Base-by-base conservation (phyloP, 805 yeast species). In the Zygoascus tannicola region DNA sequence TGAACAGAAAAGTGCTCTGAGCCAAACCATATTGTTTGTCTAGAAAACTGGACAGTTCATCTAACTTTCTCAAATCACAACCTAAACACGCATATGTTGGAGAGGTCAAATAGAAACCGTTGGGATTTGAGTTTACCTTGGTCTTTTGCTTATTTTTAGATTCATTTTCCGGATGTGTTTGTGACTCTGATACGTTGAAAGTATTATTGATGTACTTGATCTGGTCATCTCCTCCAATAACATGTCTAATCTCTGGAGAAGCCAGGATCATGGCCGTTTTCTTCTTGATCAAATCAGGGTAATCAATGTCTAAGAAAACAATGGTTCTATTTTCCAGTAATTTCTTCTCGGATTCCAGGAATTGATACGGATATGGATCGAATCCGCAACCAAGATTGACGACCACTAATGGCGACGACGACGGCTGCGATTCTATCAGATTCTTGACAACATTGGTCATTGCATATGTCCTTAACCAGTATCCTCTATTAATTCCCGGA, bases 361-460 rank as follows among this genome's bases (percentile, higher is more conserved):
- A 54, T 48, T 74, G 75, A 46, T 76, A 78, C 1, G 82, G 78
- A 37, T 75, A 54, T 1, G 82, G 81, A 58, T 75, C 79, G 58
- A 73, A 84, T 2, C 94, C 94, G 62, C 92, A 84, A 1, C 94
- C 94, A 22, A 84, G 62, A 59, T 84, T 84, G 22, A 84, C 68
- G 1, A 85, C 67, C 18, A 30, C 22, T 8, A n/a, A 4, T 40
- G 63, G 60, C 15, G 51, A 47, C 2, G 50, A 49, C 3, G 47
- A 39, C 2, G 40, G 15, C 5, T 59, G 52, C 20, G 63, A 57
- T 7, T 53, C 41, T 2, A 73, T 57, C n/a, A 83, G 21, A n/a
- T 32, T 21, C 15, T 20, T 32, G 12, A 83, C 65, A 33, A 75
- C 61, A 35, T 68, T 67, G 48, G 75, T 70, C 40, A 85, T 78